Base-by-base conservation (phyloP, 2,329 filamentous ascomycete species). In the Hypoxylon sp. region DNA sequence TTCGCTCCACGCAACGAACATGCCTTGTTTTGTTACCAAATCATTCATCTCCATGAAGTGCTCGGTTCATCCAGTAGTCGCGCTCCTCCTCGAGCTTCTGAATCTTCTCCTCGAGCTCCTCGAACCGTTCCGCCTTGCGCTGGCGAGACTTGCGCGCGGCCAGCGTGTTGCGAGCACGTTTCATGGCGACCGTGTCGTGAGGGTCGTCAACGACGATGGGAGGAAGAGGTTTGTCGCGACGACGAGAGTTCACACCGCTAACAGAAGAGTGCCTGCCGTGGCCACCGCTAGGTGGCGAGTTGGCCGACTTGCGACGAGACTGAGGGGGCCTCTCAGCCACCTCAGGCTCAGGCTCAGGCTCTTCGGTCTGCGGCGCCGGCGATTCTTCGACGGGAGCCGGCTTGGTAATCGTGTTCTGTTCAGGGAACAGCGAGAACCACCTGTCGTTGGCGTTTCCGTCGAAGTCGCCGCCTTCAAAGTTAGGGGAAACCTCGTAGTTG, bases 131-230 rank as follows among this genome's bases (percentile, higher is more conserved):
- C 55, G 91, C 87, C 80, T 97, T 97, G 65, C 92, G 88, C 70
- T 92, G 88, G 48, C 94, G 88, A 58, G 92, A 97, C 79, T 97
- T 97, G 66, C 94, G 92, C 69, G 94, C 94, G 15, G 94, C 94
- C 74, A 96, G 84, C 7, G 92, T 96, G 75, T 97, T 98, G 66
- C 92, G 89, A 47, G 92, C 93, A 74, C 94, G 90, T 87, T 97
- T 97, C 82, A 93, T 85, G 17, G 91, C 92, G n/a, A 89, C 74
- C 8, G 83, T 84, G 70, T 97, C 93, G 37, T 68, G 78, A 0
- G 87, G 84, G 67, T 97, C 91, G 23, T 88, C 85, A 31, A 92
- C 84, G 59, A 89, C 79, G 72, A 97, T 93, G 5, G 88, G 88
- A 62, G 90, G 88, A 52, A 96, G 80, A 62, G 89, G 88, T 82